phyloP scores from a whole-genome alignment of 352 stramenopile species.

The Globisporangium yorkense region DNA sequence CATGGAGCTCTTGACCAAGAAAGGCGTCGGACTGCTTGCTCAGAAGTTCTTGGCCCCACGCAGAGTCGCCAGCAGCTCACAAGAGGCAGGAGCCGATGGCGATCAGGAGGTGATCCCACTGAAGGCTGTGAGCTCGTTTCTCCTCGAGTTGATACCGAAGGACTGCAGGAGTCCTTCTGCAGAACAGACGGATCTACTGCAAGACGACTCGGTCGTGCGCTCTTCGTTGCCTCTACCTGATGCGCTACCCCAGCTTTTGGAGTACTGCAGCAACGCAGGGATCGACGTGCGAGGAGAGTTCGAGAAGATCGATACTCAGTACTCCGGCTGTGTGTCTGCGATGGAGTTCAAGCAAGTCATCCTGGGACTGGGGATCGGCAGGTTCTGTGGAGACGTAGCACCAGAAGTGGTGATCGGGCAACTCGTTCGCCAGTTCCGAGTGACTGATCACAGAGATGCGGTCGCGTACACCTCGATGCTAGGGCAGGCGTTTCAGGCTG shows the following conservation, averaged over 20 bases:
- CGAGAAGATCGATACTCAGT: conserved; percentile 37
- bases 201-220: background rate
- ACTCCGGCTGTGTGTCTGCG: conserved; percentile 34
- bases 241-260: conserved; percentile 19
- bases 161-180: background rate
- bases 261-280: conserved; percentile 27
- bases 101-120: conserved; percentile 20
- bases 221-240: background rate
- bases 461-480: conserved; percentile 41
- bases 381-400: conserved; percentile 12
- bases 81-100: background rate
- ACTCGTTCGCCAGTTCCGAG: conserved; percentile 51
- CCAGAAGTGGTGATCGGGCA: conserved; percentile 40
- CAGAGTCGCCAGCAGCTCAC: conserved; percentile 1
- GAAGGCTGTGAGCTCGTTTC: conserved; percentile 21
- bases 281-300: conserved; percentile 47
- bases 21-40: conserved; percentile 17
- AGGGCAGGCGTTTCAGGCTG: conserved; percentile 9
- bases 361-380: conserved; percentile 27
- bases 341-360: conserved; percentile 54
- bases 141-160: conserved; percentile 14
- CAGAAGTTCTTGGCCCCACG: conserved; percentile 25
- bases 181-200: background rate
- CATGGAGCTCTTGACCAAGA: conserved; percentile 26
- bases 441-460: conserved; percentile 15